Evolutionary conservation across 805 yeast species (phyloP).

Genomic region (Metschnikowia reukaufii): DNA sequence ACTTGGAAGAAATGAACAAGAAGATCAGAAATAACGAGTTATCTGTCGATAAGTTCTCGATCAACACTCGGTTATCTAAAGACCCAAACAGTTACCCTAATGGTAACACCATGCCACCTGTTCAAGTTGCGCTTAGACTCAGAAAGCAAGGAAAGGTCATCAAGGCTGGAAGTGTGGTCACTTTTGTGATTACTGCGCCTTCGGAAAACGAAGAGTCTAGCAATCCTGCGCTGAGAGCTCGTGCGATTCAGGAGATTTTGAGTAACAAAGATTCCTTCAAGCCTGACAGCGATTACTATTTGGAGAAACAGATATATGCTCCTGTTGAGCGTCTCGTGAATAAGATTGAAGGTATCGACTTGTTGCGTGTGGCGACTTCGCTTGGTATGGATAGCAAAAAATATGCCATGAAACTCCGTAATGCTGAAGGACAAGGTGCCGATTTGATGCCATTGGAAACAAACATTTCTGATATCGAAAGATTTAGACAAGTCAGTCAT

Average conservation of each 20-base stretch:
- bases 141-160: slow-evolving; percentile 82
- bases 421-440: slow-evolving; percentile 27
- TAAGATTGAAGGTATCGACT: slow-evolving; percentile 83
- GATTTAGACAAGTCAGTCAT: slow-evolving; percentile 66
- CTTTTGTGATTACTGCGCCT: slow-evolving; percentile 69
- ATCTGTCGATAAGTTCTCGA: slow-evolving; percentile 66
- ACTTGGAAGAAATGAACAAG: slow-evolving; percentile 58
- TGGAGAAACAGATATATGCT: slow-evolving; percentile 85
- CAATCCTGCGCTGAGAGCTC: slow-evolving; percentile 74
- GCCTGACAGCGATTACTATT: slow-evolving; percentile 77
- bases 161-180: slow-evolving; percentile 85
- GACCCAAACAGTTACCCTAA: slow-evolving; percentile 84
- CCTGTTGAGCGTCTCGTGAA: slow-evolving; percentile 88
- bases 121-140: slow-evolving; percentile 84
- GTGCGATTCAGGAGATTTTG: slow-evolving; percentile 74
- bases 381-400: slow-evolving; percentile 75
- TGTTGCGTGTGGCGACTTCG: slow-evolving; percentile 69
- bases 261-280: slow-evolving; percentile 47
- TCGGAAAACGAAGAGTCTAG: slow-evolving; percentile 25
- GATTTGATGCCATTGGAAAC: slow-evolving; percentile 76
- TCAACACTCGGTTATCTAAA: slow-evolving; percentile 85
- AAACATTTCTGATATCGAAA: slow-evolving; percentile 74
- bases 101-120: slow-evolving; percentile 77
- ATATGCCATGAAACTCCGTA: slow-evolving; percentile 48
- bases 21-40: slow-evolving; percentile 62